These are phyloP conservation scores for Adansonia madagascariensis DNA, from an alignment of 441 rosid genomes.

Conservation along the genomic window DNA sequence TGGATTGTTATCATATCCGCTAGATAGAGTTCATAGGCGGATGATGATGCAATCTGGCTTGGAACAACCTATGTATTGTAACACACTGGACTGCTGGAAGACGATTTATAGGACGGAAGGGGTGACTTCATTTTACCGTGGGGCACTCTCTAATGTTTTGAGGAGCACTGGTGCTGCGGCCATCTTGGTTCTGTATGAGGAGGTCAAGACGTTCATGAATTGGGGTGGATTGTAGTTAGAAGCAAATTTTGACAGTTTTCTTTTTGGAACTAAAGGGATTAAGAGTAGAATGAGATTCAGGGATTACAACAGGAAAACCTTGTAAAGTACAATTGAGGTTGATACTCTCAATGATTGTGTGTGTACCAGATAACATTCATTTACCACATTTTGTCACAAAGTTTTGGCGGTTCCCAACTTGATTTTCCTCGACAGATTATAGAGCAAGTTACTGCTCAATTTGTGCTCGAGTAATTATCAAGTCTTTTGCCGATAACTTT, in stretches of 20 bases:
- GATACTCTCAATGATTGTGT: slow-evolving; percentile 15
- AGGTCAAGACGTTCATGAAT: slow-evolving; percentile 81
- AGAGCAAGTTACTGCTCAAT: neutral
- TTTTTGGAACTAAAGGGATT: neutral
- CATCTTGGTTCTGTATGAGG: slow-evolving; percentile 83
- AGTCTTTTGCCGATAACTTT: neutral
- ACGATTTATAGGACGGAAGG: slow-evolving; percentile 79
- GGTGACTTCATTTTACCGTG: slow-evolving; percentile 80
- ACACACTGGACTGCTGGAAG: slow-evolving; percentile 84
- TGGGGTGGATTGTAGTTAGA: slow-evolving; percentile 66
- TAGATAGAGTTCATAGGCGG: slow-evolving; percentile 87
- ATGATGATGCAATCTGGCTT: slow-evolving; percentile 98
- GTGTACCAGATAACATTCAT: slow-evolving; percentile 32
- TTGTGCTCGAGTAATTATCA: neutral
- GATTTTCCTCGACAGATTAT: slow-evolving; percentile 34
- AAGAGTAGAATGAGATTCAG: slow-evolving; percentile 29
- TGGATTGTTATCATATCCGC: slow-evolving; percentile 82
- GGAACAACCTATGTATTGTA: slow-evolving; percentile 65
- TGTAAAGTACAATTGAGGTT: slow-evolving; percentile 28
- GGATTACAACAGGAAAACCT: slow-evolving; percentile 20
- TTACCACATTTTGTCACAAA: slow-evolving; percentile 30
- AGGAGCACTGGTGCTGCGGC: slow-evolving; percentile 95
- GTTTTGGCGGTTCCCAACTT: slow-evolving; percentile 29
- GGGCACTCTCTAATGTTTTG: slow-evolving; percentile 86
- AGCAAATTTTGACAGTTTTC: slow-evolving; percentile 20